Evolutionary conservation across 257 asterid species (phyloP), one percentile per base, ranked within the genome.

Genomic region (Ligustrum vulgare): DNA sequence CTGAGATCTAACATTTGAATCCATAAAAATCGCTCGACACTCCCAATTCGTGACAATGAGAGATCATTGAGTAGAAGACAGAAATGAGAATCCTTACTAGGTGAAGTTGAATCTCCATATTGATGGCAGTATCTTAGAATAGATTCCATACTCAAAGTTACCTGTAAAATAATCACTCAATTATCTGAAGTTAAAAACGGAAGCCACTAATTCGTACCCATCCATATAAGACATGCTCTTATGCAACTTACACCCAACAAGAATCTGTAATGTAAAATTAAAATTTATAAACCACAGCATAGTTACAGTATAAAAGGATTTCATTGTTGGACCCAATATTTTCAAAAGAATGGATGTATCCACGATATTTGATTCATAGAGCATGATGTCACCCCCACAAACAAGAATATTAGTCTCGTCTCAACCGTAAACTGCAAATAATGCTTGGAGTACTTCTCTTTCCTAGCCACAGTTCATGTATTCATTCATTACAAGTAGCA

Each of bases 1-100:
- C 98, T 90, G 78, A 93, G 97, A 84, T 95, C 99, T 47, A 95
- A 81, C 85, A 95, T 90, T 81, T 91, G 98, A 60, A 95, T 94
- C 98, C 98, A 93, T 84, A 95, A 67, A 77, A 95, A 80, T 79
- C 65, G 80, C 80, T 91, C 97, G 77, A 91, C 60, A 75, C 86
- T 80, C 71, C 94, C 97, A 23, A 93, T 54, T 78, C 91, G 88
- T 34, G 98, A 87, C 62, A 95, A 73, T 31, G 98, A 91, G 79
- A 93, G 91, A 65, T 89, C 84, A 77, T 79, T 89, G 74, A 95
- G 81, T 67, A 88, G 87, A 28, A 91, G 70, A 77, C 87, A 83
- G 16, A 81, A 65, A 77, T 47, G 78, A 28, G 84, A 73, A 62
- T 73, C 75, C 22, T 23, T 69, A 78, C 74, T 74, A 73, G 90